A percentile compares a stretch with the other conserved stretches of the same genome.
phyloP scores from a whole-genome alignment of 768 basidiomycete genomes.

The Holtermannia corniformis region DNA sequence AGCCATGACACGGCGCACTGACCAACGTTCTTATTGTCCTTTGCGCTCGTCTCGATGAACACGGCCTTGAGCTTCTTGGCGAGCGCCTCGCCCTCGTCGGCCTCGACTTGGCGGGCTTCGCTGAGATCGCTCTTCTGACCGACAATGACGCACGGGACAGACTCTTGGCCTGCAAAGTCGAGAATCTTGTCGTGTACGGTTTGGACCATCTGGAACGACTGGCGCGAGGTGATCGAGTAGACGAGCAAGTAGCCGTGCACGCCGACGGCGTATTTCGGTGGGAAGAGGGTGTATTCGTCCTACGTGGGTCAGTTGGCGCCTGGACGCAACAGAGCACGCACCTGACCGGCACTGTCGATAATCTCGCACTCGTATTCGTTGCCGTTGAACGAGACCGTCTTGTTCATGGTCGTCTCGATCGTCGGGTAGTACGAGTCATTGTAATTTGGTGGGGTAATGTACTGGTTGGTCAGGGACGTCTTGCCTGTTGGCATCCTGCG shows the following conservation, averaged over 20 bases:
- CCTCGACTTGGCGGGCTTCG: slow-evolving; percentile 52
- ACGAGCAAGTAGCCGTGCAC: slow-evolving; percentile 96
- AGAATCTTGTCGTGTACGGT: slow-evolving; percentile 89
- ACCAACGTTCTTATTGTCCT: slow-evolving; percentile 79
- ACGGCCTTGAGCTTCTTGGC: slow-evolving; percentile 64
- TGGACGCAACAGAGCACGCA: slow-evolving; percentile 40
- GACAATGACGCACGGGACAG: slow-evolving; percentile 87
- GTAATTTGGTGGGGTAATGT: slow-evolving; percentile 77
- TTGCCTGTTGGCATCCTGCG: slow-evolving; percentile 60
- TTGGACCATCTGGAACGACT: slow-evolving; percentile 90
- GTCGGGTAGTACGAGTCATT: slow-evolving; percentile 91
- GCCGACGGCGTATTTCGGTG: slow-evolving; percentile 87
- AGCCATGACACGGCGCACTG: slow-evolving; percentile 34
- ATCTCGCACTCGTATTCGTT: slow-evolving; percentile 92
- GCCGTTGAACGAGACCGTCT: slow-evolving; percentile 77
- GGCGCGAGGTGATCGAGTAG: slow-evolving; percentile 80
- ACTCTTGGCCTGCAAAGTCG: slow-evolving; percentile 70
- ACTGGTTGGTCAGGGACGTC: slow-evolving; percentile 84
- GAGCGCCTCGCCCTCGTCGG: slow-evolving; percentile 63
- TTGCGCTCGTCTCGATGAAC: slow-evolving; percentile 82
- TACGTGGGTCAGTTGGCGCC: slow-evolving; percentile 31
- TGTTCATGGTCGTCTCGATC: slow-evolving; percentile 78
- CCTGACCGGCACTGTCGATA: slow-evolving; percentile 96
- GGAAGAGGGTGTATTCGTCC: slow-evolving; percentile 95
- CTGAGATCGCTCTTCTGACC: slow-evolving; percentile 83